Evolutionary conservation across 225 moss, liverwort and hornwort species (phyloP), one percentile per base, ranked within the genome.

Genomic region (Sphagnum tenellum): DNA sequence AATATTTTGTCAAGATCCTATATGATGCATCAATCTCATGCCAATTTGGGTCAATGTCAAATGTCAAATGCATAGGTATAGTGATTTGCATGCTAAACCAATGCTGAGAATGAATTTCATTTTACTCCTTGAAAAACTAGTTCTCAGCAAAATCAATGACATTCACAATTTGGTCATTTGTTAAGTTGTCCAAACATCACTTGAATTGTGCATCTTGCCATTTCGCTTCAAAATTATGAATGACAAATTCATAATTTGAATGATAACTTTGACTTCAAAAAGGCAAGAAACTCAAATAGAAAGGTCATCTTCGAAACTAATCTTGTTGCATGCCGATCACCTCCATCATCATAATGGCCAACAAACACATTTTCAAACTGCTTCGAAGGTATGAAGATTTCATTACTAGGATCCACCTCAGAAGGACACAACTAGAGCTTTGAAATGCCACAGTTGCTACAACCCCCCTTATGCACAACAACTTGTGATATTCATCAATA

Each of bases 151-250:
- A 5, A 61, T 46, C 61, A 8, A 29, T 29, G 29, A 29, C 29
- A 29, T 0, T 29, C 29, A 29, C 29, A 29, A 29, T 29, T 29
- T 29, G 29, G 29, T 5, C 44, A 61, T 6, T 45, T 45, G 8
- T 46, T 44, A 61, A 29, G 29, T 29, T 29, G 29, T 29, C n/a
- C 29, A 29, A 29, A 29, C 29, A 29, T 29, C 0, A 29, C 29
- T 29, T 29, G 29, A 61, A 61, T 61, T 61, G 61, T 5, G 8
- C 47, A 7, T 44, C 61, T 46, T 61, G 45, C 61, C 61, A 61
- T 2, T 45, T 61, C 1, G 61, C 5, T 12, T 5, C 29, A 45
- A 61, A 61, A 45, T 61, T 12, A 2, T 4, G 61, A 2, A 61
- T 46, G 8, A 4, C 5, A 45, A 44, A 3, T 29, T 61, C 61